Base-by-base conservation (phyloP, 345 rosid species). In the Anastatica hierochuntica region DNA sequence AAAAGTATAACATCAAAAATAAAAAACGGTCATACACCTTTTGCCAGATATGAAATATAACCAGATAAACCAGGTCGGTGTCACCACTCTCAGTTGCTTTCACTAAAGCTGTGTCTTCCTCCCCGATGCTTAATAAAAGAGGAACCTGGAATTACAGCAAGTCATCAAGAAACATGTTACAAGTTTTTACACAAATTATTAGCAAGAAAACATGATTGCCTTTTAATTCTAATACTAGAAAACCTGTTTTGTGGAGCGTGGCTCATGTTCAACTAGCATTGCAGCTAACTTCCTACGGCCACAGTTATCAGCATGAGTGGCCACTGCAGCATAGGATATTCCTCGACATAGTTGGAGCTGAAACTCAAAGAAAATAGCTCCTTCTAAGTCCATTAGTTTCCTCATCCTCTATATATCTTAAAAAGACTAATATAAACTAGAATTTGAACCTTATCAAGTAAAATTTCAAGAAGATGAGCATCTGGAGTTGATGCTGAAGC, bases 51-150 rank as follows among this genome's bases (percentile, higher is more conserved):
- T 31, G n/a, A 31, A 31, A 31, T 31, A 31, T 31, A 31, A 31
- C 36, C 1, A 10, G 36, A 31, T 31, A 6, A 9, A 31, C n/a
- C 12, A 88, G 86, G 72, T 92, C 98, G 30, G 96, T 71, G 64
- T 92, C 98, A 48, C 98, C 94, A 54, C 98, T 88, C 76, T 92
- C 96, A 30, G 79, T 88, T 66, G 98, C 89, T 81, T 88, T 92
- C 30, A 65, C 70, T 72, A 92, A 74, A 41, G 96, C 98, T 8
- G 82, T 79, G 69, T 92, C 98, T 74, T 92, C 95, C 60, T 92
- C 96, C 38, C 94, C 94, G 48, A 92, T 92, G 78, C 94, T 92
- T 74, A 92, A 63, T 69, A 92, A 58, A 40, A 92, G 83, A 36
- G 98, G 98, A 70, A 92, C 94, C 97, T 90, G 72, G 48, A 64